Base-by-base conservation (phyloP, 768 basidiomycete species). In the Lactifluus pinguis region DNA sequence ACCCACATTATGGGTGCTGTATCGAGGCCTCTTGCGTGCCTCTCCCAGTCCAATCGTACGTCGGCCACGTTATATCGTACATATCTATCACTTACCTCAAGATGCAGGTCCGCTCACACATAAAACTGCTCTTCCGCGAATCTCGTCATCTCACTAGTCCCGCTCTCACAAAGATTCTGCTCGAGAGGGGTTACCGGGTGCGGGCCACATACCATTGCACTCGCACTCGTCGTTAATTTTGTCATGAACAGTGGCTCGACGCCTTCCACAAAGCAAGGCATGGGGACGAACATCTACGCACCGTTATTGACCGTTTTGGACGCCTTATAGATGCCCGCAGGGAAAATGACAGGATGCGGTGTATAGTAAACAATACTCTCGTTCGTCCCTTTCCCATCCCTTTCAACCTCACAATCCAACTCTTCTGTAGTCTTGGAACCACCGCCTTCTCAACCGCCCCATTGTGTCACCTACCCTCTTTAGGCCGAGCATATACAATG, bases 1-100 rank as follows among this genome's bases (percentile, higher is more conserved):
- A 30, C 91, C 92, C 3, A 92, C 89, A 0, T 70, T 87, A 66
- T 90, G 89, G 87, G 71, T 76, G 0, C 73, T 94, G 5, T 95
- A 93, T 70, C 79, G 90, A 21, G 82, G 83, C 4, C 76, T 95
- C 14, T 71, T 89, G 51, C 73, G 77, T 32, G 67, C 77, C 44
- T 77, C 87, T 6, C 80, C 82, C 0, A 77, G 77, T 14, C 77
- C 80, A 30, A 75, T 81, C 68, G 87, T 89, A 66, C 57, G 81
- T 69, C 9, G 48, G 1, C 32, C 17, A n/a, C 30, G 36, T n/a
- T 25, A 3, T 45, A 45, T 53, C n/a, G 38, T 17, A 48, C 38
- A 21, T 8, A 6, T 44, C 19, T 48, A 30, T 17, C 6, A 54
- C 51, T 55, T 53, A 17, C n/a, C 53, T 57, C 49, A 39, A 49